Evolutionary conservation across 495 filamentous ascomycete species (phyloP), one percentile per base, ranked within the genome.

Genomic region (Astrocystis sublimbata): DNA sequence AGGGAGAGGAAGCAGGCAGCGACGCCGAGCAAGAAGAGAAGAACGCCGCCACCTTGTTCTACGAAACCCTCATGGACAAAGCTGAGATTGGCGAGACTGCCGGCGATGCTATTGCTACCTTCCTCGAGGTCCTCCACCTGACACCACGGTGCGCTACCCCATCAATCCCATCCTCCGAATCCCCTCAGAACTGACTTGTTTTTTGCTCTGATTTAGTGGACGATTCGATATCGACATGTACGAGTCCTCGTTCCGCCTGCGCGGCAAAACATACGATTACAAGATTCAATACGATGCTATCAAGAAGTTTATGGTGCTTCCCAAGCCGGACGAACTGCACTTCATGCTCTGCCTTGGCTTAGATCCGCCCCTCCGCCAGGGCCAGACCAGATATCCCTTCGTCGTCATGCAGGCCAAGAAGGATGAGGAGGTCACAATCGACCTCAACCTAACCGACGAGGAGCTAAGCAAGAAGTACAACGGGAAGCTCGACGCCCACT

Each of bases 161-260:
- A 36, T 36, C 30, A 31, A 30, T 30, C 54, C 15, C 21, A 31
- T 8, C 51, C 1, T 36, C 9, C 15, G 6, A 4, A 21, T 12
- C 40, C 26, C 51, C 45, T 50, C 31, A 5, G 23, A 54, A 10
- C 77, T 83, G 57, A 86, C 68, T n/a, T n/a, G 40, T 17, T 19
- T 61, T 6, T 59, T n/a, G n/a, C n/a, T n/a, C n/a, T n/a, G n/a
- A n/a, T n/a, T 43, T 73, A 96, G 94, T 89, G 96, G 96, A 73
- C 94, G 96, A 52, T 99, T 98, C 83, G 96, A 97, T 75, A 96
- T 98, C 81, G 96, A 98, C 73, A 97, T 99, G 91, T 99, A 98
- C 83, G 96, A 98, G 73, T 86, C 87, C 1, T 98, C 96, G 5
- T 98, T 99, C 85, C 89, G 96, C 59, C 85, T 99, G 60, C 93